Percentiles rank a stretch among this genome's conserved stretches.
phyloP scores from a whole-genome alignment of 2,329 filamentous ascomycete genomes.

The Malbranchea zuffiana region DNA sequence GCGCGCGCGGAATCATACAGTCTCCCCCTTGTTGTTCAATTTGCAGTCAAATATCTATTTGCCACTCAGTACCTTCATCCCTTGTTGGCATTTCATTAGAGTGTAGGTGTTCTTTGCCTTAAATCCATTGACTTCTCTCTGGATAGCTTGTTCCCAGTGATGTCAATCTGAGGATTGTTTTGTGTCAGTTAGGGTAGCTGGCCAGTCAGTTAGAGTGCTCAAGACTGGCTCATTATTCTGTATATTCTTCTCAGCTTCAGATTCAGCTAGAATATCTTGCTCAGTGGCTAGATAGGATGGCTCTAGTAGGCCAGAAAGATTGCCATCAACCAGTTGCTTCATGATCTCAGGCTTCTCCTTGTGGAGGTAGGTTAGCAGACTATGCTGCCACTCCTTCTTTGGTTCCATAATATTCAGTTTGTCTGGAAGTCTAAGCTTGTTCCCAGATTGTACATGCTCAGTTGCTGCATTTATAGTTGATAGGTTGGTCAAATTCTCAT shows the following conservation, averaged over 20 bases:
- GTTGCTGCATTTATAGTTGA: background rate
- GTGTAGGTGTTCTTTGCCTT: background rate
- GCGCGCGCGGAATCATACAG: too few relatives aligned
- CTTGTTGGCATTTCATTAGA: background rate
- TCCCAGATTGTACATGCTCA: background rate
- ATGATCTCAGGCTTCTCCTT: too few relatives aligned
- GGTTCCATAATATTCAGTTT: background rate
- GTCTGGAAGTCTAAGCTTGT: background rate
- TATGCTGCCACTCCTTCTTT: background rate
- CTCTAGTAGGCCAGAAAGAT: background rate
- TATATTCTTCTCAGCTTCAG: background rate
- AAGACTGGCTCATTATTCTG: background rate
- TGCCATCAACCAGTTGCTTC: too few relatives aligned
- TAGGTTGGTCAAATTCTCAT: too few relatives aligned
- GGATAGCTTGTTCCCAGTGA: slow-evolving; percentile 3
- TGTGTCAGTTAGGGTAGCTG: background rate
- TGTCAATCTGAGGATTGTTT: background rate
- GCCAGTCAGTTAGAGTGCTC: background rate
- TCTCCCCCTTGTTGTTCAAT: too few relatives aligned
- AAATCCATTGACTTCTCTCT: background rate
- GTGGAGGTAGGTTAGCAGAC: too few relatives aligned
- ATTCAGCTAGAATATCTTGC: background rate
- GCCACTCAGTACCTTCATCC: background rate
- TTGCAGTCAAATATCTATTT: slow-evolving; percentile 2
- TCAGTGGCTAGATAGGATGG: background rate